Base-by-base conservation (phyloP, 345 rosid species). In the Eutrema japonicum region DNA sequence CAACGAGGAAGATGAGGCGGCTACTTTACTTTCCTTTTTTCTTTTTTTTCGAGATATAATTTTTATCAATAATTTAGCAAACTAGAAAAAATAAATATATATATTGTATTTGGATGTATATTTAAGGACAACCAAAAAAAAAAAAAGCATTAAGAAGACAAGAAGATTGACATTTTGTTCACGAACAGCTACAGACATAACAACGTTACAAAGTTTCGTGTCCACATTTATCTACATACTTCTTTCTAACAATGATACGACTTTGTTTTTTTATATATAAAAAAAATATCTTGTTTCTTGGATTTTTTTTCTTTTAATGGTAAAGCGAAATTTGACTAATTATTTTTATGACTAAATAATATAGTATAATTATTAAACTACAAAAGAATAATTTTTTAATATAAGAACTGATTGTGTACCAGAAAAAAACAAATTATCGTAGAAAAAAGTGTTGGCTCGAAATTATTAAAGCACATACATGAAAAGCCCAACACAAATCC, bases 1-100 rank as follows among this genome's bases (percentile, higher is more conserved):
- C 51, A 48, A 58, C 78, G 78, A 68, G 10, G 70, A 61, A 36
- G 74, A 68, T 45, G 74, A 68, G 70, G 48, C 74, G 73, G 69
- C 74, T 62, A 35, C 70, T 68, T 68, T 73, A 36, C 40, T 35
- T 42, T 16, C 3, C 2, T 38, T 13, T 3, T 37, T 70, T 10
- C 51, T 33, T 7, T 11, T 16, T 1, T 9, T 9, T 56, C 62
- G 13, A 50, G 10, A 32, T 61, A 51, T 62, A 27, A 36, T 18
- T 65, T 51, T 9, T 12, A 60, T 52, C 29, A 58, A 46, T 70
- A 29, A 49, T 60, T 49, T 60, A 30, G 59, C 10, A 60, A 49
- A 70, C 29, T 8, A 14, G 33, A 7, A 45, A 32, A 8, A 41
- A 10, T 29, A 53, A 41, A 52, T 36, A 63, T 4, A 32, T 0